These are phyloP conservation scores for Cucumis hystrix DNA, from an alignment of 306 rosid species.

Conservation along the genomic window DNA sequence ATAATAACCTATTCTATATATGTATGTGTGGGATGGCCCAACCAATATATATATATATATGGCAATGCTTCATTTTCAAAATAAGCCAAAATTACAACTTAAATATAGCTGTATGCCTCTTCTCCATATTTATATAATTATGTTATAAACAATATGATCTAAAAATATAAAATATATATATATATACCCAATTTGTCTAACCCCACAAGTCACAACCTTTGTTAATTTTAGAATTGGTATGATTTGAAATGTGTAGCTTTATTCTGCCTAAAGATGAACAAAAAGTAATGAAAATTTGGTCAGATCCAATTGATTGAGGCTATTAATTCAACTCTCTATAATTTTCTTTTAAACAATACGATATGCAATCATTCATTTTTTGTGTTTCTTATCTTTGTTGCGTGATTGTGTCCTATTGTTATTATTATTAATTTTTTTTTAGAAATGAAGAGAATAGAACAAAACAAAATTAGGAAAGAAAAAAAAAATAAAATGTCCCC, in stretches of 20 bases:
- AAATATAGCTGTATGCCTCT: background rate
- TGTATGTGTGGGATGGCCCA: background rate
- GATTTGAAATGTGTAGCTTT: background rate
- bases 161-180: background rate
- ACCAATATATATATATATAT: background rate
- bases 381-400: background rate
- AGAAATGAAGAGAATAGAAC: no score
- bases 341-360: no score
- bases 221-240: background rate
- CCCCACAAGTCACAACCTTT: background rate
- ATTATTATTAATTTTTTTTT: no score
- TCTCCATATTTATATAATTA: no score
- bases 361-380: background rate
- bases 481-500: no score
- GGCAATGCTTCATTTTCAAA: background rate
- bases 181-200: background rate
- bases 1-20: background rate
- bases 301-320: background rate
- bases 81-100: conserved; percentile 3
- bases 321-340: background rate
- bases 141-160: background rate
- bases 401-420: background rate
- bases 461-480: no score
- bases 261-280: background rate
- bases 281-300: background rate